Conservation (phyloP, 2,329 filamentous ascomycete species). For the Neonectria hederae region DNA sequence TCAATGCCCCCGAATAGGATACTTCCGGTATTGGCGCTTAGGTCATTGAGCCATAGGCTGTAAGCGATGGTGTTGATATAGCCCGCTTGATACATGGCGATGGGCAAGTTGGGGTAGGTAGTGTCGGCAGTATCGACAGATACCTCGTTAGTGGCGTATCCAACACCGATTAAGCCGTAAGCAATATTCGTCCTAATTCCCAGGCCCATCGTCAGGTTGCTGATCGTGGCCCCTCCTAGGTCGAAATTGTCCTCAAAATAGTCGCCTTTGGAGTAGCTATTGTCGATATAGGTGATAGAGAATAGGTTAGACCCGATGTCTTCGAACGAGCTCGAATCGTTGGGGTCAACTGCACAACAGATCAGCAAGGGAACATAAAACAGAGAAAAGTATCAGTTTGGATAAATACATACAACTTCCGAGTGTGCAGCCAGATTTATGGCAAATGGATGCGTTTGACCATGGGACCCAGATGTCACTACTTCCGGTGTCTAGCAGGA, state of each 20-base stretch:
- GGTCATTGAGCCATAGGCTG: slow-evolving; percentile 73
- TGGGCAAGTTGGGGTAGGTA: slow-evolving; percentile 68
- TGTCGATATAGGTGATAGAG: slow-evolving; percentile 69
- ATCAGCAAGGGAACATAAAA: slow-evolving; percentile 32
- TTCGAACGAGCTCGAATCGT: slow-evolving; percentile 57
- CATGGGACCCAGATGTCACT: slow-evolving; percentile 71
- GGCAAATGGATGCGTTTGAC: slow-evolving; percentile 52
- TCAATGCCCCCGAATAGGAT: slow-evolving; percentile 87
- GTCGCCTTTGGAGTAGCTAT: slow-evolving; percentile 64
- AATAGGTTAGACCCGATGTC: slow-evolving; percentile 57
- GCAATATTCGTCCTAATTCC: slow-evolving; percentile 63
- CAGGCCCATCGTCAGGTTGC: slow-evolving; percentile 68
- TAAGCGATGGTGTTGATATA: slow-evolving; percentile 74
- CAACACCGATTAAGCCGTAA: slow-evolving; percentile 69
- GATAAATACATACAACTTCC: slow-evolving; percentile 57
- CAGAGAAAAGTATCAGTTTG: not conserved
- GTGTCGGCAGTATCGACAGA: slow-evolving; percentile 40
- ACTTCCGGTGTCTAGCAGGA: slow-evolving; percentile 73
- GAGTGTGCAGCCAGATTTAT: slow-evolving; percentile 50
- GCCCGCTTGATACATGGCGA: slow-evolving; percentile 69
- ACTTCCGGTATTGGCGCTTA: slow-evolving; percentile 70
- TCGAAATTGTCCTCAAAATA: slow-evolving; percentile 67
- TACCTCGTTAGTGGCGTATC: slow-evolving; percentile 66
- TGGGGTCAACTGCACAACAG: slow-evolving; percentile 53
- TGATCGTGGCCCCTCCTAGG: slow-evolving; percentile 62